phyloP scores from a whole-genome alignment of 768 basidiomycete genomes.

The Hygrophoropsis aurantiaca region DNA sequence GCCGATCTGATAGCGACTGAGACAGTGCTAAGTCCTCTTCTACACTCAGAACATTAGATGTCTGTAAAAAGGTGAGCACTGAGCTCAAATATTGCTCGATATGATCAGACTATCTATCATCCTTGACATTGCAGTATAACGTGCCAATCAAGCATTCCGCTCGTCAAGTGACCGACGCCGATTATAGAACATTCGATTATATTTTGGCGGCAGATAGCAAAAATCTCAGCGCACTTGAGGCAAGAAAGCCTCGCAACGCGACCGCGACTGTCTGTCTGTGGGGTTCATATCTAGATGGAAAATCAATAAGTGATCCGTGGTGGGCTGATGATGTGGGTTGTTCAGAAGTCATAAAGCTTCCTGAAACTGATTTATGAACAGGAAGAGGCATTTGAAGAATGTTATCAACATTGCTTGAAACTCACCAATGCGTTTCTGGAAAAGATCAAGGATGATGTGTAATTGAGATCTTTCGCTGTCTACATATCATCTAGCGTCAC shows the following conservation, averaged over 20 bases:
- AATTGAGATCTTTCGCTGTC: slow-evolving; percentile 6
- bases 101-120: not conserved
- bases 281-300: slow-evolving; percentile 73
- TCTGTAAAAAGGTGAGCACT: slow-evolving; percentile 63
- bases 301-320: slow-evolving; percentile 79
- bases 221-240: slow-evolving; percentile 65
- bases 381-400: slow-evolving; percentile 66
- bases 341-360: not conserved
- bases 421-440: slow-evolving; percentile 84
- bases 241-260: slow-evolving; percentile 48
- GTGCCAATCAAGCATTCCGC: slow-evolving; percentile 71
- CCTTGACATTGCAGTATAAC: slow-evolving; percentile 48
- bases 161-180: slow-evolving; percentile 60
- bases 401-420: slow-evolving; percentile 73
- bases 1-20: slow-evolving; percentile 3
- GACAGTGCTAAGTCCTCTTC: not conserved
- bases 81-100: not conserved
- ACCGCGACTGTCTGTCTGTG: slow-evolving; percentile 74
- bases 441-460: slow-evolving; percentile 42
- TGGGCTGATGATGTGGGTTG: slow-evolving; percentile 42
- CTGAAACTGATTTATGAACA: slow-evolving; percentile 23
- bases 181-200: slow-evolving; percentile 77
- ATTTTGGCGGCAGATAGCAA: slow-evolving; percentile 83
- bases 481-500: too few species aligned
- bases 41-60: slow-evolving; percentile 56